Conservation (phyloP, 2,329 filamentous ascomycete species). For the Trichoderma sp. region DNA sequence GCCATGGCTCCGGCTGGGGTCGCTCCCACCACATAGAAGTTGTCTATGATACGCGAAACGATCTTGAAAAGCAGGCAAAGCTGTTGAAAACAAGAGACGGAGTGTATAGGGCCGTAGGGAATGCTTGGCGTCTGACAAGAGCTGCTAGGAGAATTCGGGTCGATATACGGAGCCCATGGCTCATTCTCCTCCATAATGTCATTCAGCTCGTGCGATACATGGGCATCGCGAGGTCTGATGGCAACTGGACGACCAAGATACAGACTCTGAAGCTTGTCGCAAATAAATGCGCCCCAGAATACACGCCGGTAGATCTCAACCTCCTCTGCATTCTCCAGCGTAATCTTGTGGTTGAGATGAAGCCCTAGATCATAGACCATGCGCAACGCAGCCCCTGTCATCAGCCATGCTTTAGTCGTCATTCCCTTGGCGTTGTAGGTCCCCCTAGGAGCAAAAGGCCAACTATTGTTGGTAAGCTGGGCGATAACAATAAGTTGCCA, state of each 20-base stretch:
- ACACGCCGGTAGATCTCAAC: too few species aligned
- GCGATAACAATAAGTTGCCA: too few species aligned
- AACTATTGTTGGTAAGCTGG: too few species aligned
- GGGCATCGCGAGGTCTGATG: constrained; percentile 31
- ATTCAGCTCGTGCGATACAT: background rate
- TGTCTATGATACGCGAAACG: background rate
- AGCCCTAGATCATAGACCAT: too few species aligned
- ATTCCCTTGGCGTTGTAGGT: too few species aligned
- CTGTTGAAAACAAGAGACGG: background rate
- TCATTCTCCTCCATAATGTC: background rate
- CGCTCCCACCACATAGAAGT: background rate
- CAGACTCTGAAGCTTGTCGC: too few species aligned
- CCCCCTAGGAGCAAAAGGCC: too few species aligned
- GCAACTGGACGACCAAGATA: constrained; percentile 48
- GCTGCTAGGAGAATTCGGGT: background rate
- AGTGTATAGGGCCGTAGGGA: background rate
- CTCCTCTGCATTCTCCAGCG: too few species aligned
- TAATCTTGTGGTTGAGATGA: too few species aligned
- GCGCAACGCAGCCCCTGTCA: too few species aligned
- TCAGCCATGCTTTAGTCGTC: too few species aligned
- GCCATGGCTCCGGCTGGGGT: background rate
- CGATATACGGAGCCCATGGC: background rate
- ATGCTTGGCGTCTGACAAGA: background rate
- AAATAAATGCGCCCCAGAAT: too few species aligned
- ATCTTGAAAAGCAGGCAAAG: background rate